Base-by-base conservation (phyloP, 1,284 basidiomycete genomes). In the Cryptococcus sp. region DNA sequence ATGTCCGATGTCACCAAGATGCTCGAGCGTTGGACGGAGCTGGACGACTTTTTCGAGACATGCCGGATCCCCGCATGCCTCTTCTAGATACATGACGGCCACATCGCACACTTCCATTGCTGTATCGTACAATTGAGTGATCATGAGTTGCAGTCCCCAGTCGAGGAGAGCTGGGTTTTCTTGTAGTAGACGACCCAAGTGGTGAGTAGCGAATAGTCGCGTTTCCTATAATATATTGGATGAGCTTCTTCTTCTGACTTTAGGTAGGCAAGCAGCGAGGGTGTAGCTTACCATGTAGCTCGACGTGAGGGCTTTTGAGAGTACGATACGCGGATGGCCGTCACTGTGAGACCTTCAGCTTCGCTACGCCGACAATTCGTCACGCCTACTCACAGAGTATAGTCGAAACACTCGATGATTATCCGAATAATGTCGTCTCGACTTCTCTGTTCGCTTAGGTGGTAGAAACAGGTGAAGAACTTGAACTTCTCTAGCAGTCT, bases 91-190 rank as follows among this genome's bases (percentile, higher is more conserved):
- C 59, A 87, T 86, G 19, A 95, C 90, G 1, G 95, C 93, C 60
- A 90, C 83, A 77, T 93, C 88, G 67, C 91, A 90, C 5, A 99
- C 93, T 71, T 93, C 91, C 22, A 87, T 83, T 0, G 88, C 85
- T 2, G 92, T 89, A 72, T 99, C 96, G 76, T 98, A 98, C 19
- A 99, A 81, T 77, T 99, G 96, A 0, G 93, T 97, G 23, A 99
- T 82, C 23, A 99, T 85, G 4, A 99, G 84, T 13, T 89, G 86
- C 35, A 96, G 81, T 19, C 87, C 91, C 93, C 93, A 97, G 4
- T 88, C 84, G 39, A 81, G 82, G 40, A 87, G 85, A 61, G 90
- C 87, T n/a, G 74, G 69, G 0, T 67, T 54, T 8, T 76, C 72
- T 31, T 74, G 70, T 6, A 80, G 67, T 39, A 95, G 81, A 31